Evolutionary conservation across 106 monocot species (phyloP), one percentile per base, ranked within the genome.

Genomic region (Dendrobium huoshanense): DNA sequence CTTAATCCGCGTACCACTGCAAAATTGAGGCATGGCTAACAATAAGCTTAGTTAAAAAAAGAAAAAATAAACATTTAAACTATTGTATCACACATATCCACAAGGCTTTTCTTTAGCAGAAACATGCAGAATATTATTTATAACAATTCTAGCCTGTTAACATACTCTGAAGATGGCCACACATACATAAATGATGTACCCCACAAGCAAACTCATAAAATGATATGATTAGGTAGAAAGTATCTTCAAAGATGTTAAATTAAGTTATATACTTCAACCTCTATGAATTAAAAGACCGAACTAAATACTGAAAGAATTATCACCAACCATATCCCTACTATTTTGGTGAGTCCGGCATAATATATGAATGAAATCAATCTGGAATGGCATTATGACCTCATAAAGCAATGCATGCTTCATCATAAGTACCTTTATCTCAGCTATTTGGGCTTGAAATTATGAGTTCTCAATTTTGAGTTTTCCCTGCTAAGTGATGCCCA

Each of bases 1-100:
- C 97, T 98, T 98, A 83, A 95, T 95, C 97, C 97, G 97, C 94
- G 90, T 89, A 79, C 97, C 97, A 89, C 97, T 98, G 80, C 74
- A 92, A 73, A 51, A 75, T 79, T 20, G 24, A 74, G 51, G 18
- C 33, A 44, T 20, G 41, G 18, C 42, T 22, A 25, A 41, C 68
- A 75, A 31, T 45, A 72, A 37, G 37, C 37, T 37, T 37, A 70
- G 9, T 15, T 17, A 61, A 61, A 61, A 19, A 61, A 20, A 61
- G n/a, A 61, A 51, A 61, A 6, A 22, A 11, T 8, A 61, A 61
- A 22, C 2, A 9, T 20, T 61, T 61, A n/a, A 22, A 20, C 51
- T 61, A 61, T 24, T 61, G 61, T 61, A 61, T 61, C 61, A 61
- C 4, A 61, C 61, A 61, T n/a, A 61, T 22, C 22, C 61, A 61